Evolutionary conservation across 2,329 filamentous ascomycete genomes (phyloP).

Genomic region (Plectosphaerella sp.): DNA sequence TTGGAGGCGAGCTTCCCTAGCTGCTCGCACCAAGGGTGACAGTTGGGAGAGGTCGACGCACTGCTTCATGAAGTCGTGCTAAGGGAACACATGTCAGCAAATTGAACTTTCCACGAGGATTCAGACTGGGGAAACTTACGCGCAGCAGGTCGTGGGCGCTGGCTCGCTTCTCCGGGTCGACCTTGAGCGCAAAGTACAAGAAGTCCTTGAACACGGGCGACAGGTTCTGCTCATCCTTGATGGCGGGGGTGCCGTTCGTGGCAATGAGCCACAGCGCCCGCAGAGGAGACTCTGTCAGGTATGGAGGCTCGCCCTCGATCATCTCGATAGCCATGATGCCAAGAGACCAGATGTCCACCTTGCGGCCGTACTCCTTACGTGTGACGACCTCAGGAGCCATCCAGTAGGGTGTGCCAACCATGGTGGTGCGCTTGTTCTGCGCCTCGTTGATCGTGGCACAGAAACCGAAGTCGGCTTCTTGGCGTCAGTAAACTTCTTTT

Average conservation of each 20-base stretch:
- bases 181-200: constrained; percentile 86
- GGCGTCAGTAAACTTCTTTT: constrained; percentile 21
- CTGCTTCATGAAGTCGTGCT: constrained; percentile 78
- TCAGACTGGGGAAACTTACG: constrained; percentile 51
- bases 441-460: constrained; percentile 97
- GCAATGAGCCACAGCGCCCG: constrained; percentile 93
- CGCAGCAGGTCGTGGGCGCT: constrained; percentile 90
- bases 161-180: constrained; percentile 94
- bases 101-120: no score
- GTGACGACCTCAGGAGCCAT: constrained; percentile 99
- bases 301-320: constrained; percentile 98
- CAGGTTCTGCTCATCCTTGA: constrained; percentile 87
- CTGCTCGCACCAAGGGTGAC: constrained; percentile 81
- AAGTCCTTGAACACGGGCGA: constrained; percentile 86
- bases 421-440: constrained; percentile 95
- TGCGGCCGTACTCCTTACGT: constrained; percentile 94
- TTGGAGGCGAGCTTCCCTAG: constrained; percentile 77
- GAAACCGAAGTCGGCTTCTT: constrained; percentile 89
- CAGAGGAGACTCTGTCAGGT: constrained; percentile 90
- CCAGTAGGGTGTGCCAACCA: constrained; percentile 99
- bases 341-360: constrained; percentile 97
- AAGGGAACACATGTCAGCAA: constrained; percentile 1
- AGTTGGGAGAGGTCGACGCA: constrained; percentile 73
- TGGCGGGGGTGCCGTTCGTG: constrained; percentile 89
- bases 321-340: constrained; percentile 99